Percentiles rank a stretch among this genome's conserved stretches.
phyloP scores from a whole-genome alignment of 2,329 filamentous ascomycete genomes.

The Apiospora rasikravindrae region DNA sequence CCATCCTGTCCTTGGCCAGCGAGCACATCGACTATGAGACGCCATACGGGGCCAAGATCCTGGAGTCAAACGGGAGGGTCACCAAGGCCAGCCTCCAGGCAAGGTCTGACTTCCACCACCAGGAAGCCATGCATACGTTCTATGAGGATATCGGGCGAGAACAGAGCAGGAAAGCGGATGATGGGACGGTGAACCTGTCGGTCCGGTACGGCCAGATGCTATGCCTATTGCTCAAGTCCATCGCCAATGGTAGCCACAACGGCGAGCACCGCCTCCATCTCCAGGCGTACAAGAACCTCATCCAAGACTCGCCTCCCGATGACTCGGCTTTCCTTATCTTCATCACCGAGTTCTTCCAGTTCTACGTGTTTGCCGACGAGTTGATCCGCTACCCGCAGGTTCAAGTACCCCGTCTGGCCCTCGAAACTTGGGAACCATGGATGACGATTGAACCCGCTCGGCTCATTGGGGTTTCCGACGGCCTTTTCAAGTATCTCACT shows the following conservation, averaged over 20 bases:
- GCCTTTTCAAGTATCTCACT: constrained; percentile 78
- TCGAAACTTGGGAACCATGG: constrained; percentile 50
- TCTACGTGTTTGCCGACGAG: constrained; percentile 74
- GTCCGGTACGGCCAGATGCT: constrained; percentile 68
- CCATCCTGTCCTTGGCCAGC: constrained; percentile 81
- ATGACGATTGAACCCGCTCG: constrained; percentile 53
- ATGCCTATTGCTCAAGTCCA: constrained; percentile 63
- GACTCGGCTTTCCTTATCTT: constrained; percentile 69
- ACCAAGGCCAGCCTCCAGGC: constrained; percentile 52
- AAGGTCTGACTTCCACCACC: constrained; percentile 61
- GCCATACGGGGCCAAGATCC: constrained; percentile 58
- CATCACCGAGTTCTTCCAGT: constrained; percentile 82
- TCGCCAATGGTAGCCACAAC: constrained; percentile 59
- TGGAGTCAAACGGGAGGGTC: constrained; percentile 55
- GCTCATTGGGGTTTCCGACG: constrained; percentile 83
- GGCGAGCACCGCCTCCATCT: constrained; percentile 84
- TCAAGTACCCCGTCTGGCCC: constrained; percentile 44
- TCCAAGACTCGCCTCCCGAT: constrained; percentile 64
- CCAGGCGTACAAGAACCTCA: constrained; percentile 73
- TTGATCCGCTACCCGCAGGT: constrained; percentile 56
- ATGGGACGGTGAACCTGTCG: constrained; percentile 53
- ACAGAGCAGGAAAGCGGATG: constrained; percentile 48
- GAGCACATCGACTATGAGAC: constrained; percentile 72
- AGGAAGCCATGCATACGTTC: constrained; percentile 58
- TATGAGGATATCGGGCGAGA: constrained; percentile 51